These are phyloP conservation scores for Colletotrichum liriopes DNA, from an alignment of 2,329 filamentous ascomycete species.

Conservation along the genomic window DNA sequence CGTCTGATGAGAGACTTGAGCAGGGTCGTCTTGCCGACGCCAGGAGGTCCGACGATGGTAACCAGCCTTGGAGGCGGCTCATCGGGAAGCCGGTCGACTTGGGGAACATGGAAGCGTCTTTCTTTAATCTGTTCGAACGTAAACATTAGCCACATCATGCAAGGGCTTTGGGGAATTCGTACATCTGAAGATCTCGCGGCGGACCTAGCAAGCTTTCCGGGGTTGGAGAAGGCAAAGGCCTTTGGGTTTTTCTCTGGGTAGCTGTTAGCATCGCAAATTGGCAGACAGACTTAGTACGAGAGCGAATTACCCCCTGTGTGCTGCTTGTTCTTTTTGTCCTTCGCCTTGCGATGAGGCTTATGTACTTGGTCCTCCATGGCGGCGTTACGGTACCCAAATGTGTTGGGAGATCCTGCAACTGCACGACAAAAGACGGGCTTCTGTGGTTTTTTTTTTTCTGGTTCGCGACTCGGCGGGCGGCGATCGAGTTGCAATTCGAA, in stretches of 20 bases:
- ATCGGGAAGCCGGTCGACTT: conserved; percentile 95
- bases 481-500: conserved; percentile 18
- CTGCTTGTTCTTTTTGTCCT: conserved; percentile 84
- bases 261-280: conserved; percentile 44
- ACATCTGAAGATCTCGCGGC: conserved; percentile 82
- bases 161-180: conserved; percentile 45
- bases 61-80: conserved; percentile 95
- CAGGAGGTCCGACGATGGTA: conserved; percentile 93
- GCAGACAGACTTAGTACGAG: not conserved
- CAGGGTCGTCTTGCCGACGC: conserved; percentile 95
- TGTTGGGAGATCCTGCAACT: conserved; percentile 25
- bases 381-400: conserved; percentile 44
- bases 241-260: conserved; percentile 83
- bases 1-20: conserved; percentile 94
- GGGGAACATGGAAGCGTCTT: conserved; percentile 94
- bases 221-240: conserved; percentile 88
- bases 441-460: conserved; percentile 25
- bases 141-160: not conserved
- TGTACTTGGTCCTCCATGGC: conserved; percentile 88
- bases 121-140: conserved; percentile 81
- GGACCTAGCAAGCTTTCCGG: conserved; percentile 84
- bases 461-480: conserved; percentile 34
- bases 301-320: conserved; percentile 68
- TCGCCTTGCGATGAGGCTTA: conserved; percentile 86
- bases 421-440: conserved; percentile 14